These are phyloP conservation scores for Forsythia suspensa DNA, from an alignment of 257 asterid species.

Conservation along the genomic window DNA sequence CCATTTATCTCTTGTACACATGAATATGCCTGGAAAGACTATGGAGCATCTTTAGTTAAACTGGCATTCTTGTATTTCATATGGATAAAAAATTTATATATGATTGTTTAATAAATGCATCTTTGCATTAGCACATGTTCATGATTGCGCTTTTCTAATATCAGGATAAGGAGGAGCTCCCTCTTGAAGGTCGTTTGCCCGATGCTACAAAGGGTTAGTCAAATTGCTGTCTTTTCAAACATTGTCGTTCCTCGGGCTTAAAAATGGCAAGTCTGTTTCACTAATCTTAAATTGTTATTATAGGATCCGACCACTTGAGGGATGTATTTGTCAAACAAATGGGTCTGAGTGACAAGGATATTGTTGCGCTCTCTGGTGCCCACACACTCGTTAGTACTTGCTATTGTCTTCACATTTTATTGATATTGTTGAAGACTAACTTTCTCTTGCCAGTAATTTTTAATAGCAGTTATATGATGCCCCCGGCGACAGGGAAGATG, in stretches of 20 bases:
- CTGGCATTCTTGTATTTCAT: neutral
- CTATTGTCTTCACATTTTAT: neutral
- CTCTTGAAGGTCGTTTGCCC: constrained; percentile 83
- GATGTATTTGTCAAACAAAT: constrained; percentile 76
- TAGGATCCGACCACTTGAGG: constrained; percentile 85
- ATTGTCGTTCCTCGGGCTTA: neutral
- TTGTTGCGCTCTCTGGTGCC: constrained; percentile 85
- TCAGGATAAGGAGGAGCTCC: constrained; percentile 76
- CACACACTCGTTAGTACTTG: constrained; percentile 70
- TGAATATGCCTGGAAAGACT: neutral
- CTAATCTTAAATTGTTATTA: constrained; percentile 4
- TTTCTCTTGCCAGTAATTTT: neutral
- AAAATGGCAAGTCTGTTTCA: neutral
- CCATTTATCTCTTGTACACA: neutral
- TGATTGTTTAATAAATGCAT: neutral
- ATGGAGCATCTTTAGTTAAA: neutral
- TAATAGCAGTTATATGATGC: neutral
- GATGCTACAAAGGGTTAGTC: constrained; percentile 80
- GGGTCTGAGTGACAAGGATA: constrained; percentile 87
- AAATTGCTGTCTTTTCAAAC: neutral
- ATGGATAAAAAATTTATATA: neutral
- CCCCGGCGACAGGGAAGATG: constrained; percentile 66
- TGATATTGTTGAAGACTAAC: neutral
- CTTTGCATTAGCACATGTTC: neutral
- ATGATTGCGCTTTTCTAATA: neutral